Percentiles rank a stretch among this genome's conserved stretches.
These are phyloP conservation scores for Coemansia sp. DNA, from an alignment of 192 early-diverging fungal genomes.

Conservation along the genomic window DNA sequence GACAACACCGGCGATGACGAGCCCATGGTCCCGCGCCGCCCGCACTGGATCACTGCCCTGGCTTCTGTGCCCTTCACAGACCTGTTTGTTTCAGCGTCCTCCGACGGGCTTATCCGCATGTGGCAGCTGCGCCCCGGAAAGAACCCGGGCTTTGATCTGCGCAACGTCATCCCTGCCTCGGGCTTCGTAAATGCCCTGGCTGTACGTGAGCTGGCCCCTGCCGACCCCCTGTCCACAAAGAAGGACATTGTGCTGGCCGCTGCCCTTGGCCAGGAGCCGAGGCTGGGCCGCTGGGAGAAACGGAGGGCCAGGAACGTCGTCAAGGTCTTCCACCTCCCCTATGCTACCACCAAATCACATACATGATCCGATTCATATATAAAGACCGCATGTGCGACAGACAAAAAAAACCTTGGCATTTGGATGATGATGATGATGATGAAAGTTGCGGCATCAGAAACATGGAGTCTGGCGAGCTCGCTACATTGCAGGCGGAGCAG, in stretches of 20 bases:
- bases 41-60: slow-evolving; percentile 84
- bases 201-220: slow-evolving; percentile 18
- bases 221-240: slow-evolving; percentile 5
- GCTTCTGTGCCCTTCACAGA: slow-evolving; percentile 80
- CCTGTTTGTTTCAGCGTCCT: slow-evolving; percentile 83
- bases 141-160: slow-evolving; percentile 48
- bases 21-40: slow-evolving; percentile 12
- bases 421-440: too few relatives aligned
- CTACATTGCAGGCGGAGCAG: too few relatives aligned
- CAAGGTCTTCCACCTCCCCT: slow-evolving; percentile 58
- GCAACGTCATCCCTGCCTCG: slow-evolving; percentile 54
- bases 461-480: too few relatives aligned
- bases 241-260: slow-evolving; percentile 53
- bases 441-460: too few relatives aligned
- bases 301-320: slow-evolving; percentile 73
- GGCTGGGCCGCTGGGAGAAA: slow-evolving; percentile 84
- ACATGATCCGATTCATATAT: too few relatives aligned
- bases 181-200: slow-evolving; percentile 54
- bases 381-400: too few relatives aligned
- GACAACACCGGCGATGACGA: background rate
- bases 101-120: slow-evolving; percentile 78
- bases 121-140: slow-evolving; percentile 78
- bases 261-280: slow-evolving; percentile 84
- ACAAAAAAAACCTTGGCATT: too few relatives aligned
- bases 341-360: background rate